phyloP scores from a whole-genome alignment of 805 yeast species.

The Lachancea waltii region DNA sequence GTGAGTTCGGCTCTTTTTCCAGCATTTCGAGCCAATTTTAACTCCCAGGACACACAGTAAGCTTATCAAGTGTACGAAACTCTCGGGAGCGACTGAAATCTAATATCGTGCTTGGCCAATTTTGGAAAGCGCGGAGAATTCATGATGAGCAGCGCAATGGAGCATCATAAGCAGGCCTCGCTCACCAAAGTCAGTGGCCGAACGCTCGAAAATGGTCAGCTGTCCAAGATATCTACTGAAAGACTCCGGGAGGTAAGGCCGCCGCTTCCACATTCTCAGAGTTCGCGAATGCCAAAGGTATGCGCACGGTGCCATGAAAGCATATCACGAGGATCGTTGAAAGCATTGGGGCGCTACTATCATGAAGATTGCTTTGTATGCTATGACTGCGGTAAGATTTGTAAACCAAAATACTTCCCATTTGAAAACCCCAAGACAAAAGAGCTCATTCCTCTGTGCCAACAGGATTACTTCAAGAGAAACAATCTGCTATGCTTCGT shows the following conservation, averaged over 20 bases:
- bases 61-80: too few species aligned
- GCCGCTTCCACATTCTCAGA: background rate
- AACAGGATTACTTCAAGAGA: slow-evolving; percentile 83
- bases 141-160: slow-evolving; percentile 1
- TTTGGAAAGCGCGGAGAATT: background rate
- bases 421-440: slow-evolving; percentile 42
- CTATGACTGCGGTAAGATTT: slow-evolving; percentile 71
- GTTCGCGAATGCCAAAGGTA: slow-evolving; percentile 24
- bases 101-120: background rate
- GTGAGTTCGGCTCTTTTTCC: too few species aligned
- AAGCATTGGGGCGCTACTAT: slow-evolving; percentile 73
- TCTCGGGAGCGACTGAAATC: too few species aligned
- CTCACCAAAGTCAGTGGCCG: background rate
- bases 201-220: background rate
- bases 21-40: too few species aligned
- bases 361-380: slow-evolving; percentile 88
- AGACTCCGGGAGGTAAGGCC: background rate
- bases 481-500: slow-evolving; percentile 78
- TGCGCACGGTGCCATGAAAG: slow-evolving; percentile 50
- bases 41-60: too few species aligned
- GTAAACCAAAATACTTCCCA: slow-evolving; percentile 87
- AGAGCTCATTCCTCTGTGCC: slow-evolving; percentile 67
- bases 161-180: slow-evolving; percentile 1
- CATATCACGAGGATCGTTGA: slow-evolving; percentile 70
- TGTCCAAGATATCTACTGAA: background rate